A percentile compares a stretch with the other conserved stretches of the same genome.
Evolutionary conservation across 192 early-diverging fungal genomes (phyloP).

Genomic region (Jimgerdemannia lactiflua): DNA sequence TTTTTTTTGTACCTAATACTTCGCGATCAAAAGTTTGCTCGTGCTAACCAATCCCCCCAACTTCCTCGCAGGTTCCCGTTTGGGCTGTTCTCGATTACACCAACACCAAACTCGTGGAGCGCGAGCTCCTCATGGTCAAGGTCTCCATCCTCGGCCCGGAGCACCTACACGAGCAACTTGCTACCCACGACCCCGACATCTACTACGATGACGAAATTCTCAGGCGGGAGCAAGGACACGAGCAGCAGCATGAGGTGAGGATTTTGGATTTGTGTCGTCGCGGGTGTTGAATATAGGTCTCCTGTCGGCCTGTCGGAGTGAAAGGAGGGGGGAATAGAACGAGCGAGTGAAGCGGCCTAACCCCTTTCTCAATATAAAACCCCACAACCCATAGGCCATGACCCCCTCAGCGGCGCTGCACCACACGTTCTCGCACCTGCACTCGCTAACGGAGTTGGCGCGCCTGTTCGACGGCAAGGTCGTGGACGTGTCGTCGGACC

Average conservation of each 20-base stretch:
- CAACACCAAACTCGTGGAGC: constrained; percentile 80
- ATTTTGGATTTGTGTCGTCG: too few species aligned
- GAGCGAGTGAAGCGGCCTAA: not conserved
- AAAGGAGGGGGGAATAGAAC: too few species aligned
- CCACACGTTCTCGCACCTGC: constrained; percentile 62
- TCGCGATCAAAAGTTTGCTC: not conserved
- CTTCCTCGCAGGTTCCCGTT: constrained; percentile 62
- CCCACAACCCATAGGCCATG: constrained; percentile 13
- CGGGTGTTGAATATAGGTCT: too few species aligned
- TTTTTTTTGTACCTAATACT: not conserved
- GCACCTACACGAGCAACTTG: constrained; percentile 53
- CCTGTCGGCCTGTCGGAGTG: too few species aligned
- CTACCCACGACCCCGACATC: constrained; percentile 28
- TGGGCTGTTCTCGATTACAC: constrained; percentile 99
- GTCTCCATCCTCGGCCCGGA: constrained; percentile 78
- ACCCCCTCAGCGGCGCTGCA: constrained; percentile 45
- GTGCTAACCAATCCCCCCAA: not conserved
- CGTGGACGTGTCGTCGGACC: constrained; percentile 84
- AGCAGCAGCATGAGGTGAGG: too few species aligned
- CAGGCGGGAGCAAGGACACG: too few species aligned
- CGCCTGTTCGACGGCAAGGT: constrained; percentile 83
- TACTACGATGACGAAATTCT: too few species aligned
- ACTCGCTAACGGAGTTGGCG: constrained; percentile 78
- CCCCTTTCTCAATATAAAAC: constrained; percentile 1
- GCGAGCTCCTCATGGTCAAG: constrained; percentile 93